These are phyloP conservation scores for Colletotrichum magnum DNA, from an alignment of 2,329 filamentous ascomycete genomes.

Conservation along the genomic window DNA sequence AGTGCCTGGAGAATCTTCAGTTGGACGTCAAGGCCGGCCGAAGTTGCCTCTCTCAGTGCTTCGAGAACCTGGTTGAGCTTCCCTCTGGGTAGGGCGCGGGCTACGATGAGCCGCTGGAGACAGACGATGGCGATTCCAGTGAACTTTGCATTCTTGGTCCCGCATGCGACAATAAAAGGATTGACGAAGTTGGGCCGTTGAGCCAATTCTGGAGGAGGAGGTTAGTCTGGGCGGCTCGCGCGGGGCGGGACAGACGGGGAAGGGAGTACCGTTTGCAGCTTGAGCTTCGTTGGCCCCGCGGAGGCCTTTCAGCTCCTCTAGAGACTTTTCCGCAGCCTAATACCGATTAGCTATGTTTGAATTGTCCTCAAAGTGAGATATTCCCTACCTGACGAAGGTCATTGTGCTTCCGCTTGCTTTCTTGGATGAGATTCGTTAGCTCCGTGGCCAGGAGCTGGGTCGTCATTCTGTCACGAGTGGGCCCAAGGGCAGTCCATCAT, in stretches of 20 bases:
- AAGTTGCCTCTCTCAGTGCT: constrained; percentile 88
- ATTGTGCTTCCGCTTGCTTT: constrained; percentile 94
- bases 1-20: constrained; percentile 95
- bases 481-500: constrained; percentile 36
- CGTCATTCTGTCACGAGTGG: constrained; percentile 76
- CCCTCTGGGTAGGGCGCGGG: constrained; percentile 82
- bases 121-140: constrained; percentile 90
- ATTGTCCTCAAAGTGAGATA: too few species aligned
- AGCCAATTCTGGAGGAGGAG: constrained; percentile 76
- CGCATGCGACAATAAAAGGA: constrained; percentile 94
- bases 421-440: constrained; percentile 91
- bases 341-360: neutral
- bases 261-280: constrained; percentile 74
- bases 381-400: constrained; percentile 81
- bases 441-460: constrained; percentile 90
- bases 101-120: constrained; percentile 88
- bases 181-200: constrained; percentile 88
- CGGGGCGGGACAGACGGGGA: constrained; percentile 43
- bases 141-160: constrained; percentile 91
- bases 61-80: constrained; percentile 90
- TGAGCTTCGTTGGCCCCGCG: constrained; percentile 82
- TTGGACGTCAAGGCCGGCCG: constrained; percentile 87
- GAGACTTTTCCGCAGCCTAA: constrained; percentile 91
- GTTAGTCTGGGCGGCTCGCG: constrained; percentile 27
- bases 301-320: constrained; percentile 87